These are phyloP conservation scores for Botrytis tulipae DNA, from an alignment of 2,329 filamentous ascomycete species.

Conservation along the genomic window DNA sequence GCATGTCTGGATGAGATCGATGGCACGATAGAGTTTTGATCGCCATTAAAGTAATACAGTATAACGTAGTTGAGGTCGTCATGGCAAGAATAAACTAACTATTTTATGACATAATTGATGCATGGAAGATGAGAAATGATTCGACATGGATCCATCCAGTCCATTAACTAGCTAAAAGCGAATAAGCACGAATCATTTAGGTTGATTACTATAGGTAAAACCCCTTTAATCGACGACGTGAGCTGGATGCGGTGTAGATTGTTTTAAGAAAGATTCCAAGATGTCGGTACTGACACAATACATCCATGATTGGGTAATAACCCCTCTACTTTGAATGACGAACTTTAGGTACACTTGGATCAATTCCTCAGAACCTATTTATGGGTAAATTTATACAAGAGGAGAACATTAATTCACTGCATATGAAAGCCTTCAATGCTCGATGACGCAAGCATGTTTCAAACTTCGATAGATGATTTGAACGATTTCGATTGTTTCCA, in stretches of 20 bases:
- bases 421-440: neutral
- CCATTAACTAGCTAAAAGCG: neutral
- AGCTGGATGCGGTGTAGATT: neutral
- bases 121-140: neutral
- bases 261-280: neutral
- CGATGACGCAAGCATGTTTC: neutral
- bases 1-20: neutral
- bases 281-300: neutral
- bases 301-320: neutral
- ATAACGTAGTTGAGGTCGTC: neutral
- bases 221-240: rapidly evolving
- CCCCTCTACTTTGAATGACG: neutral
- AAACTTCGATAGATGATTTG: neutral
- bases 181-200: neutral
- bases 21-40: neutral
- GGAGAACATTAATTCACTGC: neutral
- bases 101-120: neutral
- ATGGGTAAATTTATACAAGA: neutral
- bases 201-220: neutral
- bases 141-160: neutral
- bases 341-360: too few species aligned
- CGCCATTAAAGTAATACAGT: neutral
- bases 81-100: neutral
- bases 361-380: neutral
- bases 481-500: neutral